phyloP scores from a whole-genome alignment of 805 yeast species.

The Ogataea minuta region DNA sequence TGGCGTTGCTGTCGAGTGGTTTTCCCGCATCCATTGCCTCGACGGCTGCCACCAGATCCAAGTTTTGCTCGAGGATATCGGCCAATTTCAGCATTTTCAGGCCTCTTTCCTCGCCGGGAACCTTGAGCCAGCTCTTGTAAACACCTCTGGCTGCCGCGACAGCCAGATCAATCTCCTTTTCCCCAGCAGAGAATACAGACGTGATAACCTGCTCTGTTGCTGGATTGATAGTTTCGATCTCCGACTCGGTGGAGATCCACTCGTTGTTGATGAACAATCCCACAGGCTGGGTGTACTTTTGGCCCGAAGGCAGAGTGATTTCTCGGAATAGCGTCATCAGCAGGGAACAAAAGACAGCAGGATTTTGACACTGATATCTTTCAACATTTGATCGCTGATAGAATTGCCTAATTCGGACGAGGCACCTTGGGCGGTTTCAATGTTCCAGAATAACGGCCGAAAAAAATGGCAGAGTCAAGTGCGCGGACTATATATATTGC shows the following conservation, averaged over 20 bases:
- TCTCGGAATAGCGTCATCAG: constrained; percentile 16
- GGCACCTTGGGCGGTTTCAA: too few species aligned
- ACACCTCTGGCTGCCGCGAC: constrained; percentile 49
- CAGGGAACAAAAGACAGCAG: background rate
- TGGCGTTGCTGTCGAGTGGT: constrained; percentile 46
- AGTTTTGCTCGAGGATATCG: constrained; percentile 47
- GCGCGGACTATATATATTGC: too few species aligned
- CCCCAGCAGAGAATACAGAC: constrained; percentile 46
- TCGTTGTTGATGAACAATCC: constrained; percentile 62
- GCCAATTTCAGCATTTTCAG: constrained; percentile 46
- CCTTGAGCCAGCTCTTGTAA: constrained; percentile 46
- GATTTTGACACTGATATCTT: background rate
- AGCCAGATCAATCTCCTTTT: constrained; percentile 48
- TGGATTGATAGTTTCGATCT: constrained; percentile 47
- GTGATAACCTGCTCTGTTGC: constrained; percentile 48
- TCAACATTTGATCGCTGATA: background rate
- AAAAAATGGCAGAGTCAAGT: background rate
- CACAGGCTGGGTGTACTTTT: constrained; percentile 51
- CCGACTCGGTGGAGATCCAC: constrained; percentile 41
- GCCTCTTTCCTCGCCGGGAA: constrained; percentile 41
- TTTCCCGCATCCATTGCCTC: constrained; percentile 60
- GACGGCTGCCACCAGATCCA: constrained; percentile 48
- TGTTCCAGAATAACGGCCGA: background rate
- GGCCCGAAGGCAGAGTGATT: constrained; percentile 44
- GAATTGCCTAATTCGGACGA: too few species aligned